Conservation (phyloP, 2,329 filamentous ascomycete species). For the Magnaporthiopsis incrustans region DNA sequence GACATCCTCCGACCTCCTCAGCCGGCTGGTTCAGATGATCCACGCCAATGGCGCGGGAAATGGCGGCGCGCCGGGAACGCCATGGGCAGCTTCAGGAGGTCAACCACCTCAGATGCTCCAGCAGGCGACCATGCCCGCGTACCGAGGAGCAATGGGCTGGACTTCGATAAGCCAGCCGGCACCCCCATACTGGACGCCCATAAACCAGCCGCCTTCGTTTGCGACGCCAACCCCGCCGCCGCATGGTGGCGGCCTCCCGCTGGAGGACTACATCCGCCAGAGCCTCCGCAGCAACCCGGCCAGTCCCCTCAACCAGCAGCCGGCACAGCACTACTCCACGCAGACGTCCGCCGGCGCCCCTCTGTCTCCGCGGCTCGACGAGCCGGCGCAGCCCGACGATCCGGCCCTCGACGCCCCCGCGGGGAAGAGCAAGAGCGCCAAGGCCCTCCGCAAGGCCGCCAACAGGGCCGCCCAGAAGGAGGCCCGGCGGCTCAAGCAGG, state of each 20-base stretch:
- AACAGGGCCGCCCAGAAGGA: constrained; percentile 6
- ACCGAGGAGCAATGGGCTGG: neutral
- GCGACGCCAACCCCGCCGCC: neutral
- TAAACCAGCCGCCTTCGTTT: neutral
- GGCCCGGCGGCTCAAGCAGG: constrained; percentile 6
- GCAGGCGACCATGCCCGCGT: neutral
- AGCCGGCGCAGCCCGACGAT: neutral
- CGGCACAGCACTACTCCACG: neutral
- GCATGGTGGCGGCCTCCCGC: no score
- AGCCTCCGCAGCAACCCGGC: neutral
- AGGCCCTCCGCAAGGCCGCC: constrained; percentile 1
- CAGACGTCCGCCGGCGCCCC: neutral
- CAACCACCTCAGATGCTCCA: neutral
- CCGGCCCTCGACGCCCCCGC: neutral
- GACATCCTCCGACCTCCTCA: neutral
- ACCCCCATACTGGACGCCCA: neutral
- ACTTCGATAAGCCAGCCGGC: neutral
- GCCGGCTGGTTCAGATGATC: neutral
- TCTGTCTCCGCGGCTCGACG: neutral
- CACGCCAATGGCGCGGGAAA: neutral
- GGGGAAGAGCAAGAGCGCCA: neutral
- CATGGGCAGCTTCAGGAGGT: neutral
- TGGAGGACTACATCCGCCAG: neutral
- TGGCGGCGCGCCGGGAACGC: no score
- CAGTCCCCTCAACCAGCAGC: neutral